Base-by-base conservation (phyloP, 2,329 filamentous ascomycete genomes). In the Colletotrichum liriopes region DNA sequence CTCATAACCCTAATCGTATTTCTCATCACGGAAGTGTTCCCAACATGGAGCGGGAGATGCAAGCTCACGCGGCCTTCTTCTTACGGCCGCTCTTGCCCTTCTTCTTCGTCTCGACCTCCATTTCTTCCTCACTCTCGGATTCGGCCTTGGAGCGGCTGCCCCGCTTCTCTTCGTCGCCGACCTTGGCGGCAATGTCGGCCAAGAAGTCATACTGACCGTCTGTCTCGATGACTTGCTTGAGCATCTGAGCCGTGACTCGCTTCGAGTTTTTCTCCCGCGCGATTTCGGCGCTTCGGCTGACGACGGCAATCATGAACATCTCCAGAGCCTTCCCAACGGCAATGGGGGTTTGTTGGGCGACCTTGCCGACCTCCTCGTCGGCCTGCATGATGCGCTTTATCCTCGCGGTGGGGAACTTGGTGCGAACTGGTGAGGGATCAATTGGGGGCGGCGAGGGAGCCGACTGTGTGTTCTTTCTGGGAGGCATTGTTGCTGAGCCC, bases 331-430 rank as follows among this genome's bases (percentile, higher is more conserved):
- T 98, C 76, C 94, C 94, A 55, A 98, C 96, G 35, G 96, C 96
- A 68, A 98, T 97, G 20, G 96, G 96, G 0, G 96, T 98, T 73
- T 98, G 96, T 83, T 99, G 96, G 5, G 96, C 95, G 12, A 99
- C 96, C 84, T 99, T 99, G 74, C 96, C 96, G 0, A 99, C 95
- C 81, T 99, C 96, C 80, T 99, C 96, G 79, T 99, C 96, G 14
- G 96, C 96, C 84, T 99, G 96, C 96, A 99, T 98, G 78, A 99
- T 98, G 63, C 96, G 92, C 87, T 99, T 99, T 86, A 99, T 99
- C 74, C 96, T 90, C 18, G 96, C 96, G 41, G 97, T 97, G 1
- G 96, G 96, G 79, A 99, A 99, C 79, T 98, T 98, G 43, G 96
- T 98, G 82, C 91, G 94, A 77, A 99, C 94, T 54, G 94, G 88